These are phyloP conservation scores for Pelagophyceae sp. DNA, from an alignment of 352 stramenopile species.

Conservation along the genomic window DNA sequence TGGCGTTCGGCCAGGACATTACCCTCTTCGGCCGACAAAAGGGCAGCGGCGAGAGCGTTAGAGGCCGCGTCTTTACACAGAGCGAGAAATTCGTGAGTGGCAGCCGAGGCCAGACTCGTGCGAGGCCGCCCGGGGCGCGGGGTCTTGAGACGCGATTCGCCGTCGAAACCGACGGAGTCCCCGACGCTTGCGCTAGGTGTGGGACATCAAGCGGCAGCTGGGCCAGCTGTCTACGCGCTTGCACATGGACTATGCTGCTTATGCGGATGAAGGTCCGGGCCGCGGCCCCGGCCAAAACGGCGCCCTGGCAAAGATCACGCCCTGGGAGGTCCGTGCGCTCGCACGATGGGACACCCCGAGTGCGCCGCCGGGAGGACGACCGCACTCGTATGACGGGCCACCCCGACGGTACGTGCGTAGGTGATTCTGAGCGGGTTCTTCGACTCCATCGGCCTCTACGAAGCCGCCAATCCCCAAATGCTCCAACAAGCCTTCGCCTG, in stretches of 20 bases:
- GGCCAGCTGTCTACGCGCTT: neutral
- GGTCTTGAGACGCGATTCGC: no score
- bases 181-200: no score
- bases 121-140: no score
- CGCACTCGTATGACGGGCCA: no score
- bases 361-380: no score
- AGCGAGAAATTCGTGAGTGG: no score
- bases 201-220: neutral
- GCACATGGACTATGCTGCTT: neutral
- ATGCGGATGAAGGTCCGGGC: neutral
- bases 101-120: no score
- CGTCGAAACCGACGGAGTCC: no score
- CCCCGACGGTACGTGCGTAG: no score
- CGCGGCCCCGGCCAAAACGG: neutral
- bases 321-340: neutral
- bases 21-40: slow-evolving; percentile 8
- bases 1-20: neutral
- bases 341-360: no score
- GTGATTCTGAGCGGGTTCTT: slow-evolving; percentile 7
- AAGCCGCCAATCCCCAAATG: neutral
- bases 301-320: neutral
- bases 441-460: slow-evolving; percentile 5
- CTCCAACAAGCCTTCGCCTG: neutral
- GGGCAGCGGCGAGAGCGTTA: neutral
- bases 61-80: no score